phyloP scores from a whole-genome alignment of 352 stramenopile species.

The Globisporangium echinulatum region DNA sequence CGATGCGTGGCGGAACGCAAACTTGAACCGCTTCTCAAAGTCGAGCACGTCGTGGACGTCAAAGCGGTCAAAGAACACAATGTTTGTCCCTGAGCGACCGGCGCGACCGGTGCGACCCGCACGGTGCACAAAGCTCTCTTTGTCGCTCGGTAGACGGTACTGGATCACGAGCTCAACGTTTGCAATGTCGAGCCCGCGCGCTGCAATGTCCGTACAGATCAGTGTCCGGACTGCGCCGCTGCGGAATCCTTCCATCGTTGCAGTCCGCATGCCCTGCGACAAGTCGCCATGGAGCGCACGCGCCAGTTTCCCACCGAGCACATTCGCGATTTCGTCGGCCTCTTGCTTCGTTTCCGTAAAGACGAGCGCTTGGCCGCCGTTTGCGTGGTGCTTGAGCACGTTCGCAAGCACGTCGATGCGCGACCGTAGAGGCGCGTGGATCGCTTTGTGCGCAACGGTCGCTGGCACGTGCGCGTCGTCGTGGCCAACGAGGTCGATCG shows the following conservation, averaged over 20 bases:
- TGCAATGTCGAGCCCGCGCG: constrained; percentile 85
- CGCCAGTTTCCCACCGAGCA: constrained; percentile 52
- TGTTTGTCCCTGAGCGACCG: constrained; percentile 74
- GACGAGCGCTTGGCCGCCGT: constrained; percentile 87
- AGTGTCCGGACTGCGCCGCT: constrained; percentile 90
- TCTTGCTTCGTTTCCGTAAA: constrained; percentile 98
- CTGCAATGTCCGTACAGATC: constrained; percentile 88
- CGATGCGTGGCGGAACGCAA: constrained; percentile 56
- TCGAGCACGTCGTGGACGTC: constrained; percentile 62
- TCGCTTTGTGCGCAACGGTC: constrained; percentile 90
- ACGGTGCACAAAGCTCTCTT: constrained; percentile 94
- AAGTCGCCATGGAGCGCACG: constrained; percentile 73
- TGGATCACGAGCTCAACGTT: constrained; percentile 91
- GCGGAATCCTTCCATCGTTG: constrained; percentile 96
- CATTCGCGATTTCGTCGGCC: constrained; percentile 91
- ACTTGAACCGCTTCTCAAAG: constrained; percentile 76
- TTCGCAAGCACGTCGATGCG: constrained; percentile 63
- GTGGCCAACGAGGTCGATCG: constrained; percentile 93
- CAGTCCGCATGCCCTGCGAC: constrained; percentile 83
- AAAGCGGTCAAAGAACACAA: constrained; percentile 78
- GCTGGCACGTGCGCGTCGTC: constrained; percentile 74
- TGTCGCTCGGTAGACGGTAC: constrained; percentile 90
- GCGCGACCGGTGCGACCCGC: constrained; percentile 87
- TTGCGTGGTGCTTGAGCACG: constrained; percentile 57
- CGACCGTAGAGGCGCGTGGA: constrained; percentile 80